These are phyloP conservation scores for Aphanomyces stellatus DNA, from an alignment of 352 stramenopile genomes.

Conservation along the genomic window DNA sequence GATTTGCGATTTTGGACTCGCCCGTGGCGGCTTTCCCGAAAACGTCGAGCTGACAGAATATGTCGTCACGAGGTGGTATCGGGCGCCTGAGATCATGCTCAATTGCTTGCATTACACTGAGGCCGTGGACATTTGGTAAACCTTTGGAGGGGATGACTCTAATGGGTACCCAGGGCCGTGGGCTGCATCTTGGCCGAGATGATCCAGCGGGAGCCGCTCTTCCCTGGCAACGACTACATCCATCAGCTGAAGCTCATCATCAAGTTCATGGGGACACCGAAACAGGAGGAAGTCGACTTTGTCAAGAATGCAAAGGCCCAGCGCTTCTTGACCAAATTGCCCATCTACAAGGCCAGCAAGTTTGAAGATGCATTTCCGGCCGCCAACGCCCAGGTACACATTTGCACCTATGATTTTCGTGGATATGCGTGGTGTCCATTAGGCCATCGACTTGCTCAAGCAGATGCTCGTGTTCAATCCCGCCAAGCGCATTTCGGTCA, in stretches of 20 bases:
- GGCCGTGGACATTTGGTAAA: conserved; percentile 86
- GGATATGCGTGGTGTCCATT: not conserved
- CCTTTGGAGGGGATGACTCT: not conserved
- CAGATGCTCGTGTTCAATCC: conserved; percentile 69
- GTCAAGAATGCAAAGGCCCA: conserved; percentile 24
- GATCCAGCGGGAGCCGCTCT: conserved; percentile 92
- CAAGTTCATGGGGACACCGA: conserved; percentile 54
- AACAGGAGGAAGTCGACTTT: conserved; percentile 58
- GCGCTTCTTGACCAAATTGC: conserved; percentile 31
- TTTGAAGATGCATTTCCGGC: conserved; percentile 50
- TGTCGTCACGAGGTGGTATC: conserved; percentile 76
- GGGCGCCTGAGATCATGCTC: conserved; percentile 90
- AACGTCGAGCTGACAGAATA: conserved; percentile 41
- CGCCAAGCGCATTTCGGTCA: conserved; percentile 58
- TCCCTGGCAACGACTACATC: conserved; percentile 84
- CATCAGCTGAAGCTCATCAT: conserved; percentile 79
- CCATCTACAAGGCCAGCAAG: conserved; percentile 68
- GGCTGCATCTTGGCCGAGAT: conserved; percentile 99
- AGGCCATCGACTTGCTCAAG: conserved; percentile 45
- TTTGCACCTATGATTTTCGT: not conserved
- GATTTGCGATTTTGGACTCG: conserved; percentile 70
- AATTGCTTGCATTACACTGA: conserved; percentile 93
- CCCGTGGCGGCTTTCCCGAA: conserved; percentile 52
- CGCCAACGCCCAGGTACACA: conserved; percentile 9
- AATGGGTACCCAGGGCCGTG: conserved; percentile 58